A percentile compares a stretch with the other conserved stretches of the same genome.
These are phyloP conservation scores for Fraxinus anomala DNA, from an alignment of 257 asterid genomes.

Conservation along the genomic window DNA sequence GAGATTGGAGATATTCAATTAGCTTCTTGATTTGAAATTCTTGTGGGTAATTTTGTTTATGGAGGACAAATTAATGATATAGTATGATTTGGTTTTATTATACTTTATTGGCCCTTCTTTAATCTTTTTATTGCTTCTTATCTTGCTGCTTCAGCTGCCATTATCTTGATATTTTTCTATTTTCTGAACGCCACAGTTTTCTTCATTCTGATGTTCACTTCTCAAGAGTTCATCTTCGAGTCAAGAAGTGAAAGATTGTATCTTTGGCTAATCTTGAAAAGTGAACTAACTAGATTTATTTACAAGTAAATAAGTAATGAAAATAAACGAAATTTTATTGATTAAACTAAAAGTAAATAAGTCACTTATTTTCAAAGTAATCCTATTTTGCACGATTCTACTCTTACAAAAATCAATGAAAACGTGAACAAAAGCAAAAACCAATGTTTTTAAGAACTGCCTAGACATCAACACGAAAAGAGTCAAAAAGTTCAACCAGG, in stretches of 20 bases:
- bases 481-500: no score
- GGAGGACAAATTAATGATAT: not conserved
- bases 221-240: not conserved
- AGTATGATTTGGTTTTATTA: no score
- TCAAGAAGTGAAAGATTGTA: not conserved
- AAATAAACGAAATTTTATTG: not conserved
- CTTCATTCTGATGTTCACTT: no score
- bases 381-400: not conserved
- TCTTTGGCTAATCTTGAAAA: not conserved
- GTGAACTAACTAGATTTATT: not conserved
- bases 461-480: not conserved
- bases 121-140: no score
- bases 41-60: not conserved
- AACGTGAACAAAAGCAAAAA: not conserved
- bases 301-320: not conserved
- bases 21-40: slow-evolving; percentile 22
- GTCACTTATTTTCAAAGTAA: not conserved
- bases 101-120: no score
- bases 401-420: not conserved
- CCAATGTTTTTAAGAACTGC: not conserved
- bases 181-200: no score
- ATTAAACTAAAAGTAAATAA: not conserved
- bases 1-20: slow-evolving; percentile 75
- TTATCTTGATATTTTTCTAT: no score
- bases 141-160: no score